Evolutionary conservation across 2,329 filamentous ascomycete genomes (phyloP).

Genomic region (Elsinoe fawcettii): DNA sequence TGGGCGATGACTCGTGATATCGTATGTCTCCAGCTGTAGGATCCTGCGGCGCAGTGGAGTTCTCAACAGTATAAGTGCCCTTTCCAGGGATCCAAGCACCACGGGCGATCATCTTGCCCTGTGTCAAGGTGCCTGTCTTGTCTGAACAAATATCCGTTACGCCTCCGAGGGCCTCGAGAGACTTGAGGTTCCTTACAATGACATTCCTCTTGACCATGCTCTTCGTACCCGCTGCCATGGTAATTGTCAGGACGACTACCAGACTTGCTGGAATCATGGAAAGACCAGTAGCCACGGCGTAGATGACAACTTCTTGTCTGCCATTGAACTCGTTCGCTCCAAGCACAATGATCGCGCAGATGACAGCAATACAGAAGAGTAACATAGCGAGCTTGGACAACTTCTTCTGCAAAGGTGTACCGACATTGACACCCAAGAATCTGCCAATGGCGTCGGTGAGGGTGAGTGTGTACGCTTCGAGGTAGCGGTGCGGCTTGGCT

Average conservation of each 20-base stretch:
- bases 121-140: conserved; percentile 55
- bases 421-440: conserved; percentile 59
- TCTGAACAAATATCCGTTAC: conserved; percentile 59
- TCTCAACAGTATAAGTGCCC: conserved; percentile 46
- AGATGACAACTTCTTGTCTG: conserved; percentile 55
- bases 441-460: conserved; percentile 51
- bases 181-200: conserved; percentile 57
- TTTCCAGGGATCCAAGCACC: conserved; percentile 53
- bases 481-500: conserved; percentile 28
- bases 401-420: conserved; percentile 73
- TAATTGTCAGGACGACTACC: conserved; percentile 33
- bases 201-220: conserved; percentile 58
- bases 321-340: conserved; percentile 50
- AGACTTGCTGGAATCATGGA: conserved; percentile 54
- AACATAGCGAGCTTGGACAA: conserved; percentile 73
- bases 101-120: conserved; percentile 55
- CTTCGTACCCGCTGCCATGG: conserved; percentile 50
- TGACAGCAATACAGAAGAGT: conserved; percentile 62
- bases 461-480: conserved; percentile 47
- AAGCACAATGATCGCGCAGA: conserved; percentile 59
- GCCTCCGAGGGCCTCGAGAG: conserved; percentile 57
- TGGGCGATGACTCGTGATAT: neutral
- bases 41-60: conserved; percentile 4
- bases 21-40: neutral
- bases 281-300: conserved; percentile 55